phyloP scores from a whole-genome alignment of 768 basidiomycete species.

The Pleurotus tuber-regium region DNA sequence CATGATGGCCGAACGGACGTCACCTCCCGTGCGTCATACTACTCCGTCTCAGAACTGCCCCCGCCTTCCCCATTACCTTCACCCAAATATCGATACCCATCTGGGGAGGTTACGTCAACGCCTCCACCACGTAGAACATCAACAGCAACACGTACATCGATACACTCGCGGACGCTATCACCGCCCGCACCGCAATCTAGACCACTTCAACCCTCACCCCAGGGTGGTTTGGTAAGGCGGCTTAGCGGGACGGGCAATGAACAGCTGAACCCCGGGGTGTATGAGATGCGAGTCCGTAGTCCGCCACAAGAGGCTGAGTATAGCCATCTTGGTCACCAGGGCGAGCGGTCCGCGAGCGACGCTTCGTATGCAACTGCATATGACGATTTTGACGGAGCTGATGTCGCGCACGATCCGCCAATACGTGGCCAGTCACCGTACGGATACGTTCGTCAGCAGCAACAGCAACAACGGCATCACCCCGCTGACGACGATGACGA shows the following conservation, averaged over 20 bases:
- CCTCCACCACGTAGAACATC: conserved; percentile 40
- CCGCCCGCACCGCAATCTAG: conserved; percentile 24
- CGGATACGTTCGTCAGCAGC: conserved; percentile 6
- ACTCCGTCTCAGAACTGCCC: conserved; percentile 68
- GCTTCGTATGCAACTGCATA: conserved; percentile 44
- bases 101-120: conserved; percentile 43
- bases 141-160: conserved; percentile 27
- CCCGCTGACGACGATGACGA: neutral
- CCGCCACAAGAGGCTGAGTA: conserved; percentile 16
- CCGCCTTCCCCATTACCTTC: conserved; percentile 58
- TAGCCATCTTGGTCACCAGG: conserved; percentile 16
- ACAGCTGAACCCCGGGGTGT: conserved; percentile 22
- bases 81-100: conserved; percentile 42
- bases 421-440: conserved; percentile 10
- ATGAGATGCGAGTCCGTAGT: conserved; percentile 39
- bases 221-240: conserved; percentile 11
- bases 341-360: conserved; percentile 34
- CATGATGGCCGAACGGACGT: neutral
- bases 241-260: conserved; percentile 10
- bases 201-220: conserved; percentile 19
- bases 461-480: neutral
- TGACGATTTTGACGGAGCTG: conserved; percentile 39
- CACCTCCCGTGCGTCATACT: conserved; percentile 47
- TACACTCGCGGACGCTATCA: conserved; percentile 16
- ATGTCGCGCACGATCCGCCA: conserved; percentile 22